Evolutionary conservation across 2,329 filamentous ascomycete genomes (phyloP), one percentile per base, ranked within the genome.

Genomic region (Ascochyta lentis): DNA sequence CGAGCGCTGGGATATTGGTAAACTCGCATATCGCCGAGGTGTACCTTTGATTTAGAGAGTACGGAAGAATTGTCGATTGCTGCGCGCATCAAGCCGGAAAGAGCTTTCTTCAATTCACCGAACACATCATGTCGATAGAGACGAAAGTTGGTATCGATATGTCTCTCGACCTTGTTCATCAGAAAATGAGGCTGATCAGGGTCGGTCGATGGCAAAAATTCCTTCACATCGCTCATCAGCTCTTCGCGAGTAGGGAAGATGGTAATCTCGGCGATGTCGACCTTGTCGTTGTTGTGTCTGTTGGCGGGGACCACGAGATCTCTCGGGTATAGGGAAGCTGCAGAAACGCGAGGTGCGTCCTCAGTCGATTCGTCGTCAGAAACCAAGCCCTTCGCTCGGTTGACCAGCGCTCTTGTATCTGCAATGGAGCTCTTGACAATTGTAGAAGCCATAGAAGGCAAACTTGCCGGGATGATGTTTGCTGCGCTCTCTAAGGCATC

Each of bases 211-310:
- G 74, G 74, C 0, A 77, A 52, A 27, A 68, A 74, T 9, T 75
- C 70, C 27, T 81, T 48, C 68, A 64, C 3, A 72, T 79, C 42
- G 76, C 79, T 66, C 49, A 66, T 41, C 3, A 76, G 69, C 45
- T 76, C 73, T 13, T 66, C 60, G 2, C 54, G 58, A 1, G 71
- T 74, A 0, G 74, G 73, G 4, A 76, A 69, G 5, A 76, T 67
- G 4, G 54, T 24, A n/a, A 76, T 67, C 0, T 70, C 34, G 0
- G 56, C 39, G 4, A 77, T 75, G 43, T 75, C 67, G 6, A 23
- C 53, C 7, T 69, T 64, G 48, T 76, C 73, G 26, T 77, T 77
- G 27, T 75, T 66, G 40, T 75, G 67, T 6, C 70, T 64, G 24
- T 61, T 46, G 1, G 52, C 50, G 1, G 71, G 70, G 0, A 69